A percentile compares a stretch with the other conserved stretches of the same genome.
Conservation (phyloP, 2,329 filamentous ascomycete genomes). For the Epichloe uncinata region DNA sequence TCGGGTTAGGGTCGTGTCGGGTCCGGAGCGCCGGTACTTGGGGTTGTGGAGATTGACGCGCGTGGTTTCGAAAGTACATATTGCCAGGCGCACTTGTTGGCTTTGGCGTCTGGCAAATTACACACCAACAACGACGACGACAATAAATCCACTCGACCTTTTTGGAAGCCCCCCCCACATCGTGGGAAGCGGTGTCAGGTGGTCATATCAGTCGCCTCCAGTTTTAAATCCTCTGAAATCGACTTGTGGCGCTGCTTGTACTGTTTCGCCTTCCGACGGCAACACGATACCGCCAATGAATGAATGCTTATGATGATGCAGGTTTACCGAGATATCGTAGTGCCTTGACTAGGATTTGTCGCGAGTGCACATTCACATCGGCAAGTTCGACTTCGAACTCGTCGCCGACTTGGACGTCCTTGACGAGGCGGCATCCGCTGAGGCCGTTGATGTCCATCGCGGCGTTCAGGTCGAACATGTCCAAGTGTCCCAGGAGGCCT, state of each 20-base stretch:
- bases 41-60: too few species aligned
- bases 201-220: too few species aligned
- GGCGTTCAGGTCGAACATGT: constrained; percentile 37
- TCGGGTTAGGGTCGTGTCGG: too few species aligned
- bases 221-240: background rate
- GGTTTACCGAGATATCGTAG: constrained; percentile 17
- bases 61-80: too few species aligned
- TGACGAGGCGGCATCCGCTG: constrained; percentile 21
- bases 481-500: constrained; percentile 28
- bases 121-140: too few species aligned
- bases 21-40: too few species aligned
- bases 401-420: constrained; percentile 36
- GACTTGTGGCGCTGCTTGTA: background rate
- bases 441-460: constrained; percentile 27
- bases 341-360: constrained; percentile 33
- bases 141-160: too few species aligned
- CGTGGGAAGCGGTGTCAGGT: too few species aligned
- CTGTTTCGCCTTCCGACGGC: background rate
- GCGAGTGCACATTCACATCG: constrained; percentile 38
- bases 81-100: too few species aligned
- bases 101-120: too few species aligned
- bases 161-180: background rate
- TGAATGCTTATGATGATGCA: background rate
- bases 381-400: constrained; percentile 41
- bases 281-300: background rate